Conservation (phyloP, 306 rosid genomes). For the Coriaria nepalensis region DNA sequence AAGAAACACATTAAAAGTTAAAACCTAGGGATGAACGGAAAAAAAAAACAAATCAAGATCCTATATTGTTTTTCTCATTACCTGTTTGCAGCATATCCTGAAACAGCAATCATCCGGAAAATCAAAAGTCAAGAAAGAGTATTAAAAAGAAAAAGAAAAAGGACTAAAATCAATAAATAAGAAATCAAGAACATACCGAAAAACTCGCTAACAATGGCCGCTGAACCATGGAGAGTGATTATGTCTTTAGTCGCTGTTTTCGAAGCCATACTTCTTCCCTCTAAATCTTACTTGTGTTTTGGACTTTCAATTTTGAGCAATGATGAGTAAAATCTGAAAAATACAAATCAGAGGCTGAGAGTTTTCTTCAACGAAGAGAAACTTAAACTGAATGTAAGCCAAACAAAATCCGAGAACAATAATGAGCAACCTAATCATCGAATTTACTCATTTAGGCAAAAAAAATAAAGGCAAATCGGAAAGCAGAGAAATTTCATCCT, state of each 20-base stretch:
- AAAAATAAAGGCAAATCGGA: too few species aligned
- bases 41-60: background rate
- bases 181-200: slow-evolving; percentile 35
- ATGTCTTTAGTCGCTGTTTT: slow-evolving; percentile 73
- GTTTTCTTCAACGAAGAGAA: too few species aligned
- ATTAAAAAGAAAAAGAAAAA: background rate
- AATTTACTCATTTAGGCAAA: too few species aligned
- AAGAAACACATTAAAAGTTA: background rate
- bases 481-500: too few species aligned
- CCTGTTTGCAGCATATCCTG: slow-evolving; percentile 99
- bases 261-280: slow-evolving; percentile 34
- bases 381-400: too few species aligned
- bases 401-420: too few species aligned
- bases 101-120: slow-evolving; percentile 7
- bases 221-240: slow-evolving; percentile 92
- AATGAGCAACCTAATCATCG: too few species aligned
- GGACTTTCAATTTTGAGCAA: slow-evolving; percentile 1
- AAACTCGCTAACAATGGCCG: slow-evolving; percentile 96
- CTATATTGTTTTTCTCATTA: slow-evolving; percentile 8
- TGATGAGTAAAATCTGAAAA: too few species aligned
- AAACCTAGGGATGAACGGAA: background rate
- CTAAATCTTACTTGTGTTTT: too few species aligned
- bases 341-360: too few species aligned
- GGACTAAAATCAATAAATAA: background rate
- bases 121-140: slow-evolving; percentile 9